Evolutionary conservation across 352 stramenopile species (phyloP), one percentile per base, ranked within the genome.

Genomic region (Lagenidium giganteum): DNA sequence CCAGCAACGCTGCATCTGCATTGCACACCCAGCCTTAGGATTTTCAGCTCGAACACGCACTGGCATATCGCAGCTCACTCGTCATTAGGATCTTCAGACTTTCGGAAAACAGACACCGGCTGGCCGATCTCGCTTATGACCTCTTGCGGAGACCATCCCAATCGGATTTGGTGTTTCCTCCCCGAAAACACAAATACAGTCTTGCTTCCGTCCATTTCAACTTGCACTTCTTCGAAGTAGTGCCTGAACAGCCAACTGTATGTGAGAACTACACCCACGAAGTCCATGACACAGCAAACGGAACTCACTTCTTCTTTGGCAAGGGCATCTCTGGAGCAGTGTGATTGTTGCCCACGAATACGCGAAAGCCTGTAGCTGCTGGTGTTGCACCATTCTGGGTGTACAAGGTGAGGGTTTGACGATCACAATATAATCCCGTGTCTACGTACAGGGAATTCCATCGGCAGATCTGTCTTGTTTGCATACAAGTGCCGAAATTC

Each of bases 101-200:
- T 90, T 11, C 70, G 77, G 47, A 88, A 90, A 7, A 90, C 77
- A 0, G 81, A 91, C 3, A 88, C 60, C 8, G 81, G 81, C 5
- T 67, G 60, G 7, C 81, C 81, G 13, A 93, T 54, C 45, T 88
- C 76, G 40, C 81, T 89, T 40, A 89, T 76, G 9, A 93, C 64
- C 46, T 93, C 76, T 76, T 64, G 81, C 45, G 81, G 81, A 6
- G 73, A 78, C 68, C 68, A 87, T n/a, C 81, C 81, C 20, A 93
- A 59, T 56, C 74, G 58, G 24, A 93, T 81, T 20, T 61, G 55
- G 23, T 87, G 71, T 49, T 90, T 87, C 8, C 76, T 51, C 0
- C 63, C 63, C 41, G 61, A 69, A 52, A 93, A 93, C 14, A 55
- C 14, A 11, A 82, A 42, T 14, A 61, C 57, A 6, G 69, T 72